Conservation (phyloP, 129 eudicot genomes). For the Erigeron canadensis region DNA sequence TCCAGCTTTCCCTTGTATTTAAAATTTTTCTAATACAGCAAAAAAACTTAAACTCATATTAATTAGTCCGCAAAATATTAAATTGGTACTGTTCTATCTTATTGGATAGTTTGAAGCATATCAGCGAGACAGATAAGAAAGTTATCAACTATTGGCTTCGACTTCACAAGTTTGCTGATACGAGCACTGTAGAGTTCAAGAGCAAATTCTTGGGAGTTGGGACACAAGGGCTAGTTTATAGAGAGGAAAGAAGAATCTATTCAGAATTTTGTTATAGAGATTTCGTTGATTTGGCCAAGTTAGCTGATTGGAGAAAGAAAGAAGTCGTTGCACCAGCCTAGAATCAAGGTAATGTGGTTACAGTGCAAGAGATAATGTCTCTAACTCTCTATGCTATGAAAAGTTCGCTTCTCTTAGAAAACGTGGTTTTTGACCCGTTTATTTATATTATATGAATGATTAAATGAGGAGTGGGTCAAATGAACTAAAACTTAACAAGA, state of each 20-base stretch:
- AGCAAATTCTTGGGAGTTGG: constrained; percentile 68
- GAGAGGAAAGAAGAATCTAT: constrained; percentile 40
- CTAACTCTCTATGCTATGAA: not conserved
- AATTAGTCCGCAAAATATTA: no score
- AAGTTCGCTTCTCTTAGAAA: no score
- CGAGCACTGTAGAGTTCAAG: constrained; percentile 91
- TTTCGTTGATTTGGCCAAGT: constrained; percentile 64
- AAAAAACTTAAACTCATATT: no score
- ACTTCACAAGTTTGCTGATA: constrained; percentile 81
- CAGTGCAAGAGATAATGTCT: constrained; percentile 23
- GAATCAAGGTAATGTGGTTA: constrained; percentile 98
- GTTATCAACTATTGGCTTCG: constrained; percentile 82
- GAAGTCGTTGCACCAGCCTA: constrained; percentile 83
- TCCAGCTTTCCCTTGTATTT: no score
- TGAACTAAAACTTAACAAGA: no score
- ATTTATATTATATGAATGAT: no score
- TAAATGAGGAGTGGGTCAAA: no score
- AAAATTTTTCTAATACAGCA: no score
- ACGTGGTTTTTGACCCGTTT: no score
- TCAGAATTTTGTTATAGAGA: constrained; percentile 59
- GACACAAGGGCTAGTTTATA: constrained; percentile 54
- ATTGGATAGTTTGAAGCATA: constrained; percentile 81
- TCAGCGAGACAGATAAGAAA: constrained; percentile 77
- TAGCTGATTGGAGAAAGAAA: constrained; percentile 95
- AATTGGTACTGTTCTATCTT: constrained; percentile 30